Evolutionary conservation across 495 filamentous ascomycete genomes (phyloP).

Genomic region (Recurvomyces mirabilis): DNA sequence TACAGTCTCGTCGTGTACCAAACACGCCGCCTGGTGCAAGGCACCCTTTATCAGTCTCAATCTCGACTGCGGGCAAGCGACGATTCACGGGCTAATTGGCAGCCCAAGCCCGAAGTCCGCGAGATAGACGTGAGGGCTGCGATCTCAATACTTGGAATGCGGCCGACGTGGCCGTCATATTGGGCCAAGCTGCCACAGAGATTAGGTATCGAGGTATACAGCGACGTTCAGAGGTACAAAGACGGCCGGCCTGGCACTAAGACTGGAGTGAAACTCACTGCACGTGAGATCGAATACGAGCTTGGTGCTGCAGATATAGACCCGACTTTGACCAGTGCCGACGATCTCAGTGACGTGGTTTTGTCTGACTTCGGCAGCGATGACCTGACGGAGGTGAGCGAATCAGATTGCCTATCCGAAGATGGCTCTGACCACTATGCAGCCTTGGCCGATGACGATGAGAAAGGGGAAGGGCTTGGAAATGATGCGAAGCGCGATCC

Average conservation of each 20-base stretch:
- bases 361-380: constrained; percentile 2
- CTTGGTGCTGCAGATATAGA: neutral
- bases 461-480: neutral
- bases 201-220: constrained; percentile 10
- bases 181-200: constrained; percentile 10
- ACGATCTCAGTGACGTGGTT: neutral
- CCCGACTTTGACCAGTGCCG: neutral
- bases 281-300: constrained; percentile 12
- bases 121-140: constrained; percentile 8
- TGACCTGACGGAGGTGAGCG: constrained; percentile 1
- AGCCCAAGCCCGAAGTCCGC: constrained; percentile 12
- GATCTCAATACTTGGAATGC: neutral
- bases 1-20: constrained; percentile 54
- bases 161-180: neutral
- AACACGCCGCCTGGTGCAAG: constrained; percentile 56
- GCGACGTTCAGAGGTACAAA: constrained; percentile 3
- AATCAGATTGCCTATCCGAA: neutral
- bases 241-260: constrained; percentile 11
- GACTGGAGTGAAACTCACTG: constrained; percentile 11
- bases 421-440: neutral
- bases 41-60: constrained; percentile 54
- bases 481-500: neutral
- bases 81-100: constrained; percentile 12
- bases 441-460: neutral
- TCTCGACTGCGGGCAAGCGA: constrained; percentile 41